These are phyloP conservation scores for Yamadazyma trypodendri DNA, from an alignment of 1,139 yeast species.

Conservation along the genomic window DNA sequence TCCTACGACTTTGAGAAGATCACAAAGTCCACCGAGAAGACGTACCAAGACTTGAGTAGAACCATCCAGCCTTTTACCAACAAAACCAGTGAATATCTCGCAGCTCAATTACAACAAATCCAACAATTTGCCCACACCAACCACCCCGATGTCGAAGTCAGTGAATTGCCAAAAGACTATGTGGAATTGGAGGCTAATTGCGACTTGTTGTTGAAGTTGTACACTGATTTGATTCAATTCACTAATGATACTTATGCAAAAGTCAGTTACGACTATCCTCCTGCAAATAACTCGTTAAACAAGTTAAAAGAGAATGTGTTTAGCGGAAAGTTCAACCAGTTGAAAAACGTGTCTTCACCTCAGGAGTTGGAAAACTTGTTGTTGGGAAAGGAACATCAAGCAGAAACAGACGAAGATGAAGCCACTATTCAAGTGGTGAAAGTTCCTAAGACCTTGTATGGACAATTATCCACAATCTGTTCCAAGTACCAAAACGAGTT, in stretches of 20 bases:
- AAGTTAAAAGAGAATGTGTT: slow-evolving; percentile 52
- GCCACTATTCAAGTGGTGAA: slow-evolving; percentile 32
- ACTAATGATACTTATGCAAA: slow-evolving; percentile 61
- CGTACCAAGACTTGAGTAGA: slow-evolving; percentile 42
- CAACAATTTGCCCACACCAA: slow-evolving; percentile 39
- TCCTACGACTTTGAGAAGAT: slow-evolving; percentile 40
- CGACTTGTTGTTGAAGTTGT: slow-evolving; percentile 59
- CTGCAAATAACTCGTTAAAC: slow-evolving; percentile 51
- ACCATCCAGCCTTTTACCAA: slow-evolving; percentile 45
- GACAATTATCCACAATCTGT: slow-evolving; percentile 39
- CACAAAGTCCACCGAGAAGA: slow-evolving; percentile 39
- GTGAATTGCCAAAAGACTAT: slow-evolving; percentile 75
- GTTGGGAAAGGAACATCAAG: slow-evolving; percentile 27
- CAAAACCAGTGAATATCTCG: slow-evolving; percentile 38
- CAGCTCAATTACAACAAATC: slow-evolving; percentile 42
- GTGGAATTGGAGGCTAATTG: slow-evolving; percentile 63
- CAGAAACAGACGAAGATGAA: slow-evolving; percentile 14
- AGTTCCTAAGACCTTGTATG: slow-evolving; percentile 46
- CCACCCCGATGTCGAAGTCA: slow-evolving; percentile 35
- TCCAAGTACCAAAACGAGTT: slow-evolving; percentile 39
- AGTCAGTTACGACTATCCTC: slow-evolving; percentile 73
- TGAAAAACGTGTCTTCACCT: slow-evolving; percentile 60
- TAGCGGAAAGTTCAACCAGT: slow-evolving; percentile 53
- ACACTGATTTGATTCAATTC: slow-evolving; percentile 57
- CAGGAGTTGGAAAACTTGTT: slow-evolving; percentile 61